Base-by-base conservation (phyloP, 2,329 filamentous ascomycete species). In the Emergomyces africanus region DNA sequence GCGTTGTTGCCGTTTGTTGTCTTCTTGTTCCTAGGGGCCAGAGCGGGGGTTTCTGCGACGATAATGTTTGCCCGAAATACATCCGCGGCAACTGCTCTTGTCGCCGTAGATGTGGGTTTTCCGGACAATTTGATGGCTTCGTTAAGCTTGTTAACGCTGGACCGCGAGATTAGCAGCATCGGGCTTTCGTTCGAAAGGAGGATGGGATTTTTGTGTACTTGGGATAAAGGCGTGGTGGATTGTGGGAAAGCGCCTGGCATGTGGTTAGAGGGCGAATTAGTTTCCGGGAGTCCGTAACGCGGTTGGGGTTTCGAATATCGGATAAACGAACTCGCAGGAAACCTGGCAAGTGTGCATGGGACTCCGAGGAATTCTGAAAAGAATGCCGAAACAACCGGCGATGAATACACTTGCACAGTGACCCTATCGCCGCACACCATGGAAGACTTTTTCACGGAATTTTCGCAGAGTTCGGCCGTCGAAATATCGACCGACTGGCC, bases 101-200 rank as follows among this genome's bases (percentile, higher is more conserved):
- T 63, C 41, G 61, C 57, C 46, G 62, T 59, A n/a, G 60, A 60
- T 5, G 83, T 83, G 23, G 81, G 81, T n/a, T 75, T 78, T 3
- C 74, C 72, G 57, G 75, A 78, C 9, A 75, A 73, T 63, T 80
- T 79, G 65, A 97, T 94, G 14, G 83, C 77, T 61, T 81, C 76
- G 67, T 97, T 97, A 8, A 97, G 75, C 1, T 80, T 81, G 53
- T 89, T 84, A 54, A 97, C 81, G 65, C 90, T 96, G 10, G 88
- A 84, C 58, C 83, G 81, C 23, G 89, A 90, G 59, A 97, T 86
- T 53, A 89, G 82, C 0, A 99, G 80, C 50, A 99, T 95, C 0
- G 94, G 92, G 57, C 90, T 95, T 72, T 97, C 94, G 70, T 99
- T 99, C 28, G 91, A 88, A 2, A 99, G 77, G 0, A 94, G 76